Conservation (phyloP, 164 flowering plant genomes). For the Paratinospora sagittata region DNA sequence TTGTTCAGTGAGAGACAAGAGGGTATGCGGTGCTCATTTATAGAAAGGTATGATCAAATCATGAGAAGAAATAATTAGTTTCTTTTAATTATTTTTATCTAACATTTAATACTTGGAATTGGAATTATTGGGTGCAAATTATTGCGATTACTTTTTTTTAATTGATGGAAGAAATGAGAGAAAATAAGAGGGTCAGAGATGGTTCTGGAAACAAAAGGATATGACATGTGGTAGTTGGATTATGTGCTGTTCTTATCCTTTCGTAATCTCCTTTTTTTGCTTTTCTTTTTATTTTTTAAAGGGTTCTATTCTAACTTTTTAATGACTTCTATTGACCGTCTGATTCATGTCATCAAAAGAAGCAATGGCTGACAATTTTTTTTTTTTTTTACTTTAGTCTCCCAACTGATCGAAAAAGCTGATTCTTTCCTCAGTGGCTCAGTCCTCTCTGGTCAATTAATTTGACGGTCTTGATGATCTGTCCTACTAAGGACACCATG, state of each 20-base stretch:
- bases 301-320: neutral
- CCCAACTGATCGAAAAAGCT: neutral
- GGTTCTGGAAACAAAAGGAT: slow-evolving; percentile 10
- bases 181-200: neutral
- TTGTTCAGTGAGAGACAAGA: neutral
- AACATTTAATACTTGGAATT: too few species aligned
- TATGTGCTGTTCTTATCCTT: slow-evolving; percentile 1
- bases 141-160: neutral
- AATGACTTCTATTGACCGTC: neutral
- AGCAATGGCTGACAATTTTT: neutral
- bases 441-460: neutral
- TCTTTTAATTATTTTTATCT: neutral
- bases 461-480: neutral
- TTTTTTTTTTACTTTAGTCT: neutral
- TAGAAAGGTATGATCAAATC: slow-evolving; percentile 1
- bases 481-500: neutral
- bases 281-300: slow-evolving; percentile 3
- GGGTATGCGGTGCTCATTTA: neutral
- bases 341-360: neutral
- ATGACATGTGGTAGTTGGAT: slow-evolving; percentile 11
- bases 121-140: neutral
- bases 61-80: neutral
- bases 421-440: neutral
- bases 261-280: neutral
- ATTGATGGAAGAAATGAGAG: neutral